These are phyloP conservation scores for Boletus subcaerulescens DNA, from an alignment of 768 basidiomycete species.

Conservation along the genomic window DNA sequence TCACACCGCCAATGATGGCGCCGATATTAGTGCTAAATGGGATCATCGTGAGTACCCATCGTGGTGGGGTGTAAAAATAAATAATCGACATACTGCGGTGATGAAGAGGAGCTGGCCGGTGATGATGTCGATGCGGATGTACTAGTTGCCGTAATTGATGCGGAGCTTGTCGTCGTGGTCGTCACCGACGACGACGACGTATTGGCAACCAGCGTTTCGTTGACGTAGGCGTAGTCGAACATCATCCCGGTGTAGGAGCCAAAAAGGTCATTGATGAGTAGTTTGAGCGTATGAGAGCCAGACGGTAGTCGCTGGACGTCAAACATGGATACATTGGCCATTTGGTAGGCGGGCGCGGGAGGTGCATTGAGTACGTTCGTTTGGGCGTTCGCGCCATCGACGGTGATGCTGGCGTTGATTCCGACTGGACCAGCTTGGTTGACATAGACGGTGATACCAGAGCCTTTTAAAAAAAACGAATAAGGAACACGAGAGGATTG, in stretches of 20 bases:
- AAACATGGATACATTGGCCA: slow-evolving; percentile 25
- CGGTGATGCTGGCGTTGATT: slow-evolving; percentile 20
- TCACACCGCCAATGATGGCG: slow-evolving; percentile 13
- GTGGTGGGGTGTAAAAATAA: not conserved
- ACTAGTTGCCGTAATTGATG: not conserved
- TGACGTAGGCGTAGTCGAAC: slow-evolving; percentile 26
- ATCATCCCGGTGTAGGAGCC: slow-evolving; percentile 24
- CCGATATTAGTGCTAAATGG: slow-evolving; percentile 2
- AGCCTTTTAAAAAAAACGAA: slow-evolving; percentile 11
- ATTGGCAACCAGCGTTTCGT: slow-evolving; percentile 14
- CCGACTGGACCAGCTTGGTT: slow-evolving; percentile 25
- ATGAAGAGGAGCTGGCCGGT: not conserved
- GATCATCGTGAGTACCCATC: not conserved
- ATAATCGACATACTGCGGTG: slow-evolving; percentile 12
- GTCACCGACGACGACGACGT: not conserved
- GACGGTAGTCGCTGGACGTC: slow-evolving; percentile 18
- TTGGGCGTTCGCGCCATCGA: slow-evolving; percentile 9
- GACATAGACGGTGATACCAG: slow-evolving; percentile 23
- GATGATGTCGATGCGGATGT: not conserved
- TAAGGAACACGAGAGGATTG: not conserved
- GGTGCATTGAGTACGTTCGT: slow-evolving; percentile 19
- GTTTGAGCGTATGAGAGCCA: slow-evolving; percentile 9
- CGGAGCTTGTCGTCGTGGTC: not conserved
- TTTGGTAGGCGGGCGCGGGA: slow-evolving; percentile 16
- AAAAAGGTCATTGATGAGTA: slow-evolving; percentile 20